Base-by-base conservation (phyloP, 2,329 filamentous ascomycete genomes). In the Samsoniella hepiali region DNA sequence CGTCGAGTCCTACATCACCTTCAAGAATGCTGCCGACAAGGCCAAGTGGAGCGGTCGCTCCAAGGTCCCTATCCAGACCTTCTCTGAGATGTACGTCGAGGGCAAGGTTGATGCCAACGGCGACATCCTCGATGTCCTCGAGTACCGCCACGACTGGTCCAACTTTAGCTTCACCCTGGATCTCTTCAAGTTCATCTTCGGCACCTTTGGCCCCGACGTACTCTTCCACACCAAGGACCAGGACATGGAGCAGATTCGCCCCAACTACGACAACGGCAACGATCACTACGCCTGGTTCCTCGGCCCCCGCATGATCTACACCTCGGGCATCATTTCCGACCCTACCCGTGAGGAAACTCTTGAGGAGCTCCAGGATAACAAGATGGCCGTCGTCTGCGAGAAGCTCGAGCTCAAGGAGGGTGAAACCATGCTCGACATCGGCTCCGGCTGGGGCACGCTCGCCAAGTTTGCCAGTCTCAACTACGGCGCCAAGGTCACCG, bases 211-310 rank as follows among this genome's bases (percentile, higher is more conserved):
- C 67, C 91, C 91, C 54, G 94, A 97, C 77, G 85, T 96, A 67
- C 89, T 97, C 71, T 88, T 97, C 84, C 94, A 98, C 82, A 93
- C 91, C 70, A 87, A 92, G 64, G 93, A 91, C 64, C 93, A 97
- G 80, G 94, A 98, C 71, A 93, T 97, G 84, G 94, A 98, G 78
- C 95, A 98, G 81, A 93, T 98, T 63, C 92, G 93, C 74, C 92
- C 93, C 77, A 93, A 97, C 82, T 99, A 99, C 79, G 95, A 98
- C 84, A 89, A 93, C 68, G 95, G 95, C 74, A 93, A 99, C 76
- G 95, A 98, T 79, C 97, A 97, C 81, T 99, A 99, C 83, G 90
- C 87, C 76, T 99, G 93, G 93, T 98, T 98, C 85, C 86, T 98
- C 67, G 95, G 95, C 66, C 94, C 94, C 65, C 93, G 94, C 74